These are phyloP conservation scores for Flaveria robusta DNA, from an alignment of 129 eudicot species.

Conservation along the genomic window DNA sequence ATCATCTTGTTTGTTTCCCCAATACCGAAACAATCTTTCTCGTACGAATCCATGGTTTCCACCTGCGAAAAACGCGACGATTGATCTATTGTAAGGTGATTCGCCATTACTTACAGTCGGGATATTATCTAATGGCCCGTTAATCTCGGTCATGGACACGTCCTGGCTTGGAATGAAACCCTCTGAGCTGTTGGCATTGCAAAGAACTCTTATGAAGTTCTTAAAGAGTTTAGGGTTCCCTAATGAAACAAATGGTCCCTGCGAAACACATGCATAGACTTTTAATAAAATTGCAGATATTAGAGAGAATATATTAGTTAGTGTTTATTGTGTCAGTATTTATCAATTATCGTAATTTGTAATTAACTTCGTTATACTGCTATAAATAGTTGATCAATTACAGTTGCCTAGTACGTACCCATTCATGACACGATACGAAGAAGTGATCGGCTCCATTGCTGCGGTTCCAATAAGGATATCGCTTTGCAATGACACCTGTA, in stretches of 20 bases:
- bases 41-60: slow-evolving; percentile 68
- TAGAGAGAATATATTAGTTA: too few relatives aligned
- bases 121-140: slow-evolving; percentile 45
- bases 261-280: not conserved
- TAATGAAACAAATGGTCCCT: slow-evolving; percentile 66
- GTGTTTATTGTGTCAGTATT: too few relatives aligned
- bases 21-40: slow-evolving; percentile 52
- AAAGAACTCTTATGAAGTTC: slow-evolving; percentile 61
- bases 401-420: slow-evolving; percentile 45
- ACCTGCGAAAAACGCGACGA: slow-evolving; percentile 67
- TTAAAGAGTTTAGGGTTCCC: slow-evolving; percentile 47
- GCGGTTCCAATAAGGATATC: slow-evolving; percentile 72
- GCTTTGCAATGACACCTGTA: slow-evolving; percentile 41
- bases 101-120: slow-evolving; percentile 42
- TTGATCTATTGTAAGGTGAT: slow-evolving; percentile 52
- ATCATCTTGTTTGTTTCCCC: slow-evolving; percentile 60
- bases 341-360: too few relatives aligned
- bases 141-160: slow-evolving; percentile 68
- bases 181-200: slow-evolving; percentile 81
- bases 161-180: slow-evolving; percentile 59
- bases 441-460: slow-evolving; percentile 78
- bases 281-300: not conserved
- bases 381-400: too few relatives aligned
- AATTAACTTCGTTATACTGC: too few relatives aligned
- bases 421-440: slow-evolving; percentile 82